These are phyloP conservation scores for Malbranchea zuffiana DNA, from an alignment of 2,329 filamentous ascomycete genomes.

Conservation along the genomic window DNA sequence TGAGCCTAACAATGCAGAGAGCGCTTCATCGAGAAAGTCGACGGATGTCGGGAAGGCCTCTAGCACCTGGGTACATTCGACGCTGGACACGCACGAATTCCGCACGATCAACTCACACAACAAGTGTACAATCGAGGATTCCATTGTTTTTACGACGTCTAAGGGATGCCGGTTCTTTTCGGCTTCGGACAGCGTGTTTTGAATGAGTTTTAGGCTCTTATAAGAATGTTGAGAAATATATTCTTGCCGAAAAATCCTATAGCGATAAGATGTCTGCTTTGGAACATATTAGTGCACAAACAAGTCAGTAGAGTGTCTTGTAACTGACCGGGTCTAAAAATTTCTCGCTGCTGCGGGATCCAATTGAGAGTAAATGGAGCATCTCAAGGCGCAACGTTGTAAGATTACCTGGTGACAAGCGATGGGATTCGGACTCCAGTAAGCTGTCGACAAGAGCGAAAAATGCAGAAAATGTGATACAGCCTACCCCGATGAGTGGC, in stretches of 20 bases:
- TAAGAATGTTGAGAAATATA: slow-evolving; percentile 27
- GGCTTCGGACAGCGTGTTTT: slow-evolving; percentile 20
- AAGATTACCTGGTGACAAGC: slow-evolving; percentile 10
- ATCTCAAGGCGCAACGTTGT: slow-evolving; percentile 7
- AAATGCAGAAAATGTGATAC: slow-evolving; percentile 34
- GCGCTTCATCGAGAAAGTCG: slow-evolving; percentile 22
- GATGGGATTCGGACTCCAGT: slow-evolving; percentile 14
- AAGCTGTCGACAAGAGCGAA: slow-evolving; percentile 28
- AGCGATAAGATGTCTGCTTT: slow-evolving; percentile 30
- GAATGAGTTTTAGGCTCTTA: slow-evolving; percentile 26
- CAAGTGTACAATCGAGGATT: slow-evolving; percentile 21
- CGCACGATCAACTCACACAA: slow-evolving; percentile 27
- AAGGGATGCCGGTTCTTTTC: slow-evolving; percentile 1
- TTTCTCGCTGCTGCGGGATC: neutral
- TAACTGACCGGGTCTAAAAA: slow-evolving; percentile 23
- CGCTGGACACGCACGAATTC: slow-evolving; percentile 21
- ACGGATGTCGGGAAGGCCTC: slow-evolving; percentile 21
- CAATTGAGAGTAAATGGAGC: slow-evolving; percentile 3
- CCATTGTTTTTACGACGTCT: slow-evolving; percentile 4
- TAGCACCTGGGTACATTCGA: slow-evolving; percentile 22
- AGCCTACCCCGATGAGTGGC: slow-evolving; percentile 36
- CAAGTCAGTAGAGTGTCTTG: neutral
- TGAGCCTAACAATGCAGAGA: slow-evolving; percentile 26
- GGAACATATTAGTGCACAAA: neutral
- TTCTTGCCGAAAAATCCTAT: slow-evolving; percentile 30